These are phyloP conservation scores for Candida silvicultrix DNA, from an alignment of 805 yeast genomes.

Conservation along the genomic window DNA sequence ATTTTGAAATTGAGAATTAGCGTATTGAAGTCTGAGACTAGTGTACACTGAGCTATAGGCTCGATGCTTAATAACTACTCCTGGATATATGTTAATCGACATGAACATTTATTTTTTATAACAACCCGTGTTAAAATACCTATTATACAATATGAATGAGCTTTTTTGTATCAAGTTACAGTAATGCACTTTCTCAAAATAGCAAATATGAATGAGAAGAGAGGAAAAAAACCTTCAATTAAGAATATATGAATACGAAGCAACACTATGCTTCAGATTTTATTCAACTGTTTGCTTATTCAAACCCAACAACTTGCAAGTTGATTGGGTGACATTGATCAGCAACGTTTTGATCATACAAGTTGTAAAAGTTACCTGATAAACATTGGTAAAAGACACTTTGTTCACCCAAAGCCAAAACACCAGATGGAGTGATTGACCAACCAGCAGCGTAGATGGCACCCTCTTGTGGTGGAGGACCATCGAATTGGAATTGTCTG, in stretches of 20 bases:
- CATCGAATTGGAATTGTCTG: conserved; percentile 76
- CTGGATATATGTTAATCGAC: too few species aligned
- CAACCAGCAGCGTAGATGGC: conserved; percentile 59
- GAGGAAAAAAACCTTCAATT: too few species aligned
- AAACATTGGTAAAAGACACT: conserved; percentile 58
- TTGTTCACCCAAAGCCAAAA: conserved; percentile 50
- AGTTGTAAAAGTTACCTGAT: conserved; percentile 64
- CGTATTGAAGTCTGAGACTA: too few species aligned
- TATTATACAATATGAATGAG: not conserved
- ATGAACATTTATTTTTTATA: not conserved
- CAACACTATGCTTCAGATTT: not conserved
- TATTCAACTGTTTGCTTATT: too few species aligned
- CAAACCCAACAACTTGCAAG: conserved; percentile 39
- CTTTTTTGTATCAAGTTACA: not conserved
- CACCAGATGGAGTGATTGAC: conserved; percentile 38
- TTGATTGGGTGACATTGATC: conserved; percentile 51
- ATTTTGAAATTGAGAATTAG: too few species aligned
- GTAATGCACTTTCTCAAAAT: too few species aligned
- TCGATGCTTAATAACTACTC: too few species aligned
- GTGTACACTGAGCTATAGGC: too few species aligned
- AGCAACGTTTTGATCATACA: conserved; percentile 51
- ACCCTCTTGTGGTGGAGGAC: conserved; percentile 75
- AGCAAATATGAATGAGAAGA: not conserved
- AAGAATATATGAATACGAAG: too few species aligned
- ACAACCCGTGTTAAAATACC: not conserved